Conservation (phyloP, 2,329 filamentous ascomycete species). For the Macrophomina phaseolina region DNA sequence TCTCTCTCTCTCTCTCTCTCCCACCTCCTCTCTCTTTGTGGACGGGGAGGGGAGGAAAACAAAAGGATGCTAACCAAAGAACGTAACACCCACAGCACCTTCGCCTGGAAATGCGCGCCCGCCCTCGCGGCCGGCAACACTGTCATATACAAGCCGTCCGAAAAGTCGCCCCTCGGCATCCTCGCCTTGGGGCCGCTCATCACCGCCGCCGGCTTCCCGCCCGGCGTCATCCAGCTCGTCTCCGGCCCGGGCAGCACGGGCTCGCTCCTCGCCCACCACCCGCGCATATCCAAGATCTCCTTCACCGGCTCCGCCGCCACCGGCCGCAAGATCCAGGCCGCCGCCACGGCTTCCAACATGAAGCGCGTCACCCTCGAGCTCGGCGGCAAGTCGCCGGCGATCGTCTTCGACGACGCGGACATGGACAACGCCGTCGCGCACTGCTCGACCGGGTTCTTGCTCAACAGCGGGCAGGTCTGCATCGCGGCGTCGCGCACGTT, state of each 20-base stretch:
- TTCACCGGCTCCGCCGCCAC: slow-evolving; percentile 48
- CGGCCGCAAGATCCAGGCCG: slow-evolving; percentile 45
- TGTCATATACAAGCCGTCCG: slow-evolving; percentile 39
- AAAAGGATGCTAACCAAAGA: not conserved
- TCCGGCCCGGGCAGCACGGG: slow-evolving; percentile 37
- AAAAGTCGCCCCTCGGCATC: slow-evolving; percentile 34
- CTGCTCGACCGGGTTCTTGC: slow-evolving; percentile 35
- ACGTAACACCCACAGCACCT: slow-evolving; percentile 26
- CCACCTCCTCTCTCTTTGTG: no score
- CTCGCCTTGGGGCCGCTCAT: slow-evolving; percentile 32
- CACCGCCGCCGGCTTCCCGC: slow-evolving; percentile 44
- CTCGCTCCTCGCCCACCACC: slow-evolving; percentile 45
- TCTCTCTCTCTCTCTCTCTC: no score
- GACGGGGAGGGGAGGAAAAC: not conserved
- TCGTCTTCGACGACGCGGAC: slow-evolving; percentile 57
- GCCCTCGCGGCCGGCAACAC: slow-evolving; percentile 41
- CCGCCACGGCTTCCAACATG: slow-evolving; percentile 45
- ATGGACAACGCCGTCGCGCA: slow-evolving; percentile 49
- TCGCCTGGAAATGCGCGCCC: slow-evolving; percentile 38
- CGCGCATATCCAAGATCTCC: slow-evolving; percentile 49
- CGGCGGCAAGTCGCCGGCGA: slow-evolving; percentile 54
- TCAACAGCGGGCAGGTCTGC: slow-evolving; percentile 38
- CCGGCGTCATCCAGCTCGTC: slow-evolving; percentile 47
- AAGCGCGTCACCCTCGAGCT: slow-evolving; percentile 56
- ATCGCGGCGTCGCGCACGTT: slow-evolving; percentile 38